Base-by-base conservation (phyloP, 805 yeast species). In the Candida glaebosa region DNA sequence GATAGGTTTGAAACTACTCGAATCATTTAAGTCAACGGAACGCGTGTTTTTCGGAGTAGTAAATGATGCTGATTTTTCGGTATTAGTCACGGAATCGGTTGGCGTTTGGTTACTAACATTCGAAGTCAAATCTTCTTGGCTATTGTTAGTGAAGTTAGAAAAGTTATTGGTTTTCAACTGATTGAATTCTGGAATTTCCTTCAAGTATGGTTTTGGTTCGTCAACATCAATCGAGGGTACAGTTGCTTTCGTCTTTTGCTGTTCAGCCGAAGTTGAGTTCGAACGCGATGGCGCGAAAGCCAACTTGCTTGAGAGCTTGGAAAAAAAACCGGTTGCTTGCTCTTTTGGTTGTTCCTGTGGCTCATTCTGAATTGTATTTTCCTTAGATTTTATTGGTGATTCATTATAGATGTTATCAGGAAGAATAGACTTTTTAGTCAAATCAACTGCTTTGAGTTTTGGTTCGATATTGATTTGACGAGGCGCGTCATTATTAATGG, bases 331-430 rank as follows among this genome's bases (percentile, higher is more conserved):
- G 4, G 38, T 35, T 9, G 15, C 37, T 43, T 18, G 37, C 31
- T 22, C 31, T 31, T 28, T 28, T 30, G 14, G 46, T 37, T 38
- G 26, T 7, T 22, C 26, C 10, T 22, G 44, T 22, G 26, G 26
- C 10, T 22, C 9, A 22, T 10, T 10, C 10, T 22, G 26, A 7
- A 7, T 10, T 7, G 10, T 22, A 22, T 22, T 22, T 9, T 34
- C 37, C 20, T 19, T 34, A 3, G 37, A 34, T 34, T 34, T 34
- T 5, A 34, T 6, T 6, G 38, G 38, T 10, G 38, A 35, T 12
- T 15, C 38, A 12, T 35, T n/a, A 35, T 24, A 35, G 5, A 24
- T 24, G 14, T 14, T 35, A 24, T 35, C 38, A 22, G 31, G 18
- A 15, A 20, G 31, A 17, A n/a, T 18, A 4, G 37, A 18, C 22